Conservation (phyloP, 2,329 filamentous ascomycete species). For the Pseudogymnoascus sp. region DNA sequence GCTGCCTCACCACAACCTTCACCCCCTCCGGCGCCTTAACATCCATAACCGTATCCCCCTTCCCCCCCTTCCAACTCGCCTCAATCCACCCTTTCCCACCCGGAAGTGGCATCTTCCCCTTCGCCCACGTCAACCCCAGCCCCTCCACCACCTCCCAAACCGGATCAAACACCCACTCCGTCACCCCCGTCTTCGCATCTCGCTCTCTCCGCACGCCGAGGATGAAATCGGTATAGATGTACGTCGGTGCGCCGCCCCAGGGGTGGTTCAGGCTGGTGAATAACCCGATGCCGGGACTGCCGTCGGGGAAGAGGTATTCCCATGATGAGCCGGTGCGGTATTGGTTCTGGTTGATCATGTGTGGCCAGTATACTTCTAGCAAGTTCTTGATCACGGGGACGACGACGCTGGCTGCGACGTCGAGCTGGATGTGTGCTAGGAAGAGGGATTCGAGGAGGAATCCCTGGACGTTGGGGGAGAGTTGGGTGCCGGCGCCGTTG, state of each 20-base stretch:
- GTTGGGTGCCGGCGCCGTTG: conserved; percentile 18
- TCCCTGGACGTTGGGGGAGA: conserved; percentile 39
- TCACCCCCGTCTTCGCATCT: background rate
- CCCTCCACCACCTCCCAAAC: conserved; percentile 2
- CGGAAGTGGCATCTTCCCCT: background rate
- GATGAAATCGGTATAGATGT: conserved; percentile 33
- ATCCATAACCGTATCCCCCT: background rate
- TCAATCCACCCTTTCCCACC: background rate
- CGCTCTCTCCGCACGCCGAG: conserved; percentile 22
- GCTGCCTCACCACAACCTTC: background rate
- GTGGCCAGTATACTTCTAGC: conserved; percentile 33
- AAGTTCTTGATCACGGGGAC: conserved; percentile 20
- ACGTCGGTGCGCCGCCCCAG: conserved; percentile 39
- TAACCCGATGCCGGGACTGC: conserved; percentile 32
- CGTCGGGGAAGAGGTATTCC: conserved; percentile 36
- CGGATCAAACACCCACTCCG: background rate
- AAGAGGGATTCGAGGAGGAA: conserved; percentile 35
- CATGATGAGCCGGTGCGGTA: conserved; percentile 35
- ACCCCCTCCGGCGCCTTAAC: background rate
- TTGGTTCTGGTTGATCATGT: conserved; percentile 32
- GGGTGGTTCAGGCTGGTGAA: conserved; percentile 38
- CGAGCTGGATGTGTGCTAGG: conserved; percentile 21
- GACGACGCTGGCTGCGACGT: conserved; percentile 14
- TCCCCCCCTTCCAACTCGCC: background rate
- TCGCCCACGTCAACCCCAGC: background rate